phyloP scores from a whole-genome alignment of 495 filamentous ascomycete genomes.

The Penicillium goetzii region DNA sequence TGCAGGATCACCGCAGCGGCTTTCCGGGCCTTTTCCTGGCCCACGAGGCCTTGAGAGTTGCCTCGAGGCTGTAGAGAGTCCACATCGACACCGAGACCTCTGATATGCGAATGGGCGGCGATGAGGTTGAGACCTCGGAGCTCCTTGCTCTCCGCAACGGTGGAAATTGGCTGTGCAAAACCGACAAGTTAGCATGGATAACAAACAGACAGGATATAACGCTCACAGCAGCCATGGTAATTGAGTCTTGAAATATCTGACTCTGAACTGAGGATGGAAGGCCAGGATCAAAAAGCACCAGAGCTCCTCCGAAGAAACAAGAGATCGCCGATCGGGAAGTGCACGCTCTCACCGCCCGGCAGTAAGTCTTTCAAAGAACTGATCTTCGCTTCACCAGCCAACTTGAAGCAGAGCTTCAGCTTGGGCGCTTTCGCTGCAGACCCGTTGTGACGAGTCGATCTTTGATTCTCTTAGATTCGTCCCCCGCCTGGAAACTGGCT shows the following conservation, averaged over 20 bases:
- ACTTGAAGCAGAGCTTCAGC: not conserved
- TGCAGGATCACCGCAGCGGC: constrained; percentile 93
- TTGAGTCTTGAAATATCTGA: constrained; percentile 5
- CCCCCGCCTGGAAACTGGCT: not conserved
- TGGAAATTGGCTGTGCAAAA: constrained; percentile 74
- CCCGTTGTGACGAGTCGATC: not conserved
- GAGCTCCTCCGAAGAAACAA: constrained; percentile 24
- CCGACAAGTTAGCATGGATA: constrained; percentile 14
- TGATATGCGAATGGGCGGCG: constrained; percentile 97
- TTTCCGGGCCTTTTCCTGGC: constrained; percentile 94
- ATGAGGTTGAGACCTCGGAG: constrained; percentile 94
- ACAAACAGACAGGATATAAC: not conserved
- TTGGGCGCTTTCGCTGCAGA: not conserved
- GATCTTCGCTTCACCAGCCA: not conserved
- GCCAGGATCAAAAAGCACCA: constrained; percentile 10
- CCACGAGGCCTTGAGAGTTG: constrained; percentile 94
- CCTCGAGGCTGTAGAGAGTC: constrained; percentile 86
- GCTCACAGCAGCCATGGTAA: constrained; percentile 50
- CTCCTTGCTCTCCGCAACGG: constrained; percentile 91
- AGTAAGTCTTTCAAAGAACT: constrained; percentile 14
- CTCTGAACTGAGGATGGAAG: constrained; percentile 11
- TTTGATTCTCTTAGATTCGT: not conserved
- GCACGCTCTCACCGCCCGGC: constrained; percentile 21
- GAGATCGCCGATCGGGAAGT: constrained; percentile 20
- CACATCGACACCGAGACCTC: constrained; percentile 88